A percentile compares a stretch with the other conserved stretches of the same genome.
Evolutionary conservation across 805 yeast species (phyloP).

Genomic region (Candida nitratophila): DNA sequence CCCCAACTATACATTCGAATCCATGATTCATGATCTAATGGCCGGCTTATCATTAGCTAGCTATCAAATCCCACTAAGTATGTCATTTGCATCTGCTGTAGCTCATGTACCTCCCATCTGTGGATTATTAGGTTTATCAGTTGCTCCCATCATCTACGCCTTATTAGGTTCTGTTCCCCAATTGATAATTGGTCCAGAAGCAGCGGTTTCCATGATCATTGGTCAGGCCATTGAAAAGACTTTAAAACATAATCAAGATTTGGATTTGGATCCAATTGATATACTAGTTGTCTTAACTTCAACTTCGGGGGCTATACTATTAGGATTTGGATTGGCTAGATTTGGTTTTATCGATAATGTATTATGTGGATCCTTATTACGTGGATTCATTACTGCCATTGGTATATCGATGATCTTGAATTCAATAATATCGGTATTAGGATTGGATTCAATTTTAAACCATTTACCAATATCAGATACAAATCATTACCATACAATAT

Average conservation of each 20-base stretch:
- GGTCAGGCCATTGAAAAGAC: conserved; percentile 71
- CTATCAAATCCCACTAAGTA: conserved; percentile 83
- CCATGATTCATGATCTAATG: conserved; percentile 52
- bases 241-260: conserved; percentile 31
- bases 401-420: conserved; percentile 79
- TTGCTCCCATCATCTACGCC: conserved; percentile 74
- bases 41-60: conserved; percentile 88
- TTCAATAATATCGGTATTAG: conserved; percentile 66
- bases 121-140: conserved; percentile 69
- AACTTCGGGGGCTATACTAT: conserved; percentile 63
- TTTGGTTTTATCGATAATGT: conserved; percentile 83
- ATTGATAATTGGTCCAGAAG: conserved; percentile 89
- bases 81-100: conserved; percentile 74
- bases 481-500: conserved; percentile 60
- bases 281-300: conserved; percentile 64
- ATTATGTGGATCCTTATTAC: conserved; percentile 63
- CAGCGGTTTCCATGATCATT: conserved; percentile 74
- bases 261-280: conserved; percentile 39
- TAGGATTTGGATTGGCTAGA: conserved; percentile 72
- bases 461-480: conserved; percentile 32
- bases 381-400: conserved; percentile 83
- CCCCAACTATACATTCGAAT: conserved; percentile 35
- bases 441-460: conserved; percentile 43
- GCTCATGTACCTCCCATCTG: conserved; percentile 79
- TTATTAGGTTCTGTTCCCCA: conserved; percentile 81